Base-by-base conservation (phyloP, 257 asterid genomes). In the Pogostemon cablin region DNA sequence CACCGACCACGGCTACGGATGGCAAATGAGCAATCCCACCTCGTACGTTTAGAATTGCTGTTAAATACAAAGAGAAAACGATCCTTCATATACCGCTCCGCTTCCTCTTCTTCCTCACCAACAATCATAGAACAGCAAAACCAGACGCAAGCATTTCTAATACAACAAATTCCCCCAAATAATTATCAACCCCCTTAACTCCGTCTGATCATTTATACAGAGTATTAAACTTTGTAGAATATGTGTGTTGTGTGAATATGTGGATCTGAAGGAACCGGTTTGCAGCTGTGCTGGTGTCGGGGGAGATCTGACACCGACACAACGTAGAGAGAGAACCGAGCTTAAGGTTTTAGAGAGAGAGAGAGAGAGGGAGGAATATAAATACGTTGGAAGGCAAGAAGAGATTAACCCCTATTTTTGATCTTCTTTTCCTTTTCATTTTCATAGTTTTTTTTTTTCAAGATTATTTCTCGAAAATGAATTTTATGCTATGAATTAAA, bases 1-100 rank as follows among this genome's bases (percentile, higher is more conserved):
- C 93, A 89, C 40, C 87, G 78, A 15, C 95, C 83, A 55, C 91
- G 81, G 87, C 95, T 87, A 39, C 93, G 87, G 72, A 86, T 80
- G 71, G 85, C 82, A 40, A 86, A 83, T 41, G 88, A 83, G 77
- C 77, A 81, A 52, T 90, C 88, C 88, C 88, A 84, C 85, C 88
- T 80, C 25, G 83, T 79, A 17, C 86, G 78, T 78, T 78, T 87
- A 71, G 82, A 78, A 59, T 83, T 80, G 50, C 70, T 67, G 75
- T 65, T 72, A 62, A 74, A 74, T 65, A 68, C 69, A 64, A 69
- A 67, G 49, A 81, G 77, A 73, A 69, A 79, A 50, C 82, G 83
- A 82, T 87, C 90, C 87, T 77, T 88, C 93, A 90, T 83, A 79
- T 64, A 90, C 79, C 85, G 69, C 62, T 48, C 78, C 52, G 58